Percentiles rank a stretch among this genome's conserved stretches.
These are phyloP conservation scores for Tripterygium wilfordii DNA, from an alignment of 177 flowering plant genomes.

Conservation along the genomic window DNA sequence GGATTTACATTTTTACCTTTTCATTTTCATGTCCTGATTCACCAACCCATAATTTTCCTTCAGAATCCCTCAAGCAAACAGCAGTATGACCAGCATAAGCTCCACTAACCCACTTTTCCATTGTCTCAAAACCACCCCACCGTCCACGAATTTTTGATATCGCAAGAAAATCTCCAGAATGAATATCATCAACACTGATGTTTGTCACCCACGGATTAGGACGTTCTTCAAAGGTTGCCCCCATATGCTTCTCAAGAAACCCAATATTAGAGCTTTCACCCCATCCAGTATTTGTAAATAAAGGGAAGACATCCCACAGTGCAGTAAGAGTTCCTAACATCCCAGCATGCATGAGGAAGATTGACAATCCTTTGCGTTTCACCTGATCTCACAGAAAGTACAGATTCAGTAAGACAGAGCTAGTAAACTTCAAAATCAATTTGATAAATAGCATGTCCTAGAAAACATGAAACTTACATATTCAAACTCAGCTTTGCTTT, in stretches of 20 bases:
- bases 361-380: slow-evolving; percentile 70
- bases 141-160: slow-evolving; percentile 93
- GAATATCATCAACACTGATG: slow-evolving; percentile 64
- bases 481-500: slow-evolving; percentile 74
- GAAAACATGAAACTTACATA: slow-evolving; percentile 85
- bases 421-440: slow-evolving; percentile 5
- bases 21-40: slow-evolving; percentile 98
- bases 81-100: slow-evolving; percentile 96
- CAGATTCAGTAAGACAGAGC: not conserved
- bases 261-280: slow-evolving; percentile 86
- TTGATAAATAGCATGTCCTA: no score
- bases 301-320: slow-evolving; percentile 91
- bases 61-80: slow-evolving; percentile 86
- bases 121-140: slow-evolving; percentile 98
- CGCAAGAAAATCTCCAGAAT: slow-evolving; percentile 93
- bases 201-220: slow-evolving; percentile 91
- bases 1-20: slow-evolving; percentile 40
- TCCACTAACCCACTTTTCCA: slow-evolving; percentile 98
- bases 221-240: slow-evolving; percentile 69
- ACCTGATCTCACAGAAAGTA: slow-evolving; percentile 45
- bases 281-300: slow-evolving; percentile 90
- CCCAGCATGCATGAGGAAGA: slow-evolving; percentile 97
- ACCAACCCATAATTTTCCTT: slow-evolving; percentile 96
- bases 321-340: slow-evolving; percentile 93
- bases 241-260: slow-evolving; percentile 90